A percentile compares a stretch with the other conserved stretches of the same genome.
Evolutionary conservation across 2,329 filamentous ascomycete genomes (phyloP).

Genomic region (Nemania diffusa): DNA sequence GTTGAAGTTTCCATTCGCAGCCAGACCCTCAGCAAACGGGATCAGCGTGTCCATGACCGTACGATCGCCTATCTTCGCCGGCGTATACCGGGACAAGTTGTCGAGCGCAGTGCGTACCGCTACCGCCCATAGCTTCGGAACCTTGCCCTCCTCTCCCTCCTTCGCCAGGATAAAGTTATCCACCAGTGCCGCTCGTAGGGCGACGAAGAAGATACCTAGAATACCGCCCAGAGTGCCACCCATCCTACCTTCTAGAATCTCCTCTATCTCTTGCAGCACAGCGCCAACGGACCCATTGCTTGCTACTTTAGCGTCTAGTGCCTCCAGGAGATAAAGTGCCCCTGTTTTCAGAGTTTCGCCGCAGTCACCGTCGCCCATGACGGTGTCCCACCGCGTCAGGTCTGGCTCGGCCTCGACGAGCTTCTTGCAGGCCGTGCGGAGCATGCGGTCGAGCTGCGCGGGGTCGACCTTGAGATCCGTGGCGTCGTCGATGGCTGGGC

Average conservation of each 20-base stretch:
- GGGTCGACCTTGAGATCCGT: constrained; percentile 64
- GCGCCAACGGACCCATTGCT: constrained; percentile 58
- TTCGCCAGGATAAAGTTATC: constrained; percentile 48
- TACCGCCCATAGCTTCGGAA: constrained; percentile 56
- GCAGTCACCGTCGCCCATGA: constrained; percentile 74
- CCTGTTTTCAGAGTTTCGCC: constrained; percentile 69
- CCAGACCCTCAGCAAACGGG: constrained; percentile 61
- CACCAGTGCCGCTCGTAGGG: constrained; percentile 52
- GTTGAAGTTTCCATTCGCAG: constrained; percentile 58
- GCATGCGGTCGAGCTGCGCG: constrained; percentile 61
- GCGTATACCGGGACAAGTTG: constrained; percentile 63
- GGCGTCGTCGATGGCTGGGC: constrained; percentile 52
- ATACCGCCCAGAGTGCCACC: constrained; percentile 53
- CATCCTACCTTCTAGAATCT: constrained; percentile 67
- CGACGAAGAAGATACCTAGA: constrained; percentile 59
- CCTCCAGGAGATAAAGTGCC: constrained; percentile 60
- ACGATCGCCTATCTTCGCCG: constrained; percentile 65
- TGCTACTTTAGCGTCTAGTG: constrained; percentile 54
- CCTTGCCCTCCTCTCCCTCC: constrained; percentile 45
- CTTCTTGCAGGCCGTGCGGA: constrained; percentile 63
- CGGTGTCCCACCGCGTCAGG: constrained; percentile 70
- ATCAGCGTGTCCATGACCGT: constrained; percentile 68
- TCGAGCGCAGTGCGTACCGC: constrained; percentile 57
- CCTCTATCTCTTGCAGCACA: constrained; percentile 61
- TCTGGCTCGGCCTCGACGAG: constrained; percentile 69